Percentiles rank a stretch among this genome's conserved stretches.
These are phyloP conservation scores for Coemansia reversa DNA, from an alignment of 192 early-diverging fungal species.

Conservation along the genomic window DNA sequence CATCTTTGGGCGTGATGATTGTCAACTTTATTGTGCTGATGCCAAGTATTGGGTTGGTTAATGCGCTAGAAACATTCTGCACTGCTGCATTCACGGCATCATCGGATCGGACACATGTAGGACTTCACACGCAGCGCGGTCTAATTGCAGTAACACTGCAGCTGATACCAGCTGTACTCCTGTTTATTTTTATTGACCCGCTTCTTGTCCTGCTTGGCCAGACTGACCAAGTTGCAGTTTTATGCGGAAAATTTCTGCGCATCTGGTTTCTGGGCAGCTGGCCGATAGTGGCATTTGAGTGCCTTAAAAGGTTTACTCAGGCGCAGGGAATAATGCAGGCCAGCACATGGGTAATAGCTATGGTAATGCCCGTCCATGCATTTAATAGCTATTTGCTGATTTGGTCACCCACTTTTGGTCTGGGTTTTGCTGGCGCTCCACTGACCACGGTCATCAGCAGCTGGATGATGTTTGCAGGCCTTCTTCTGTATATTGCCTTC, in stretches of 20 bases:
- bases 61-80: slow-evolving; percentile 48
- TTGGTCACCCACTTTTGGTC: slow-evolving; percentile 43
- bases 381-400: slow-evolving; percentile 32
- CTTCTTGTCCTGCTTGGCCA: slow-evolving; percentile 75
- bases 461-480: slow-evolving; percentile 58
- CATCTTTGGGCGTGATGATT: slow-evolving; percentile 68
- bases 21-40: slow-evolving; percentile 65
- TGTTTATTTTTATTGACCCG: slow-evolving; percentile 44
- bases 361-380: slow-evolving; percentile 31
- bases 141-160: slow-evolving; percentile 33
- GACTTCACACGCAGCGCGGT: slow-evolving; percentile 44
- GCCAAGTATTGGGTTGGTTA: slow-evolving; percentile 62
- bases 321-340: slow-evolving; percentile 91
- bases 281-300: slow-evolving; percentile 77
- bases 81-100: slow-evolving; percentile 38
- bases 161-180: slow-evolving; percentile 13
- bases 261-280: slow-evolving; percentile 69
- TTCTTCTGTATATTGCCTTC: slow-evolving; percentile 56
- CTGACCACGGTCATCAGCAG: slow-evolving; percentile 63
- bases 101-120: slow-evolving; percentile 31
- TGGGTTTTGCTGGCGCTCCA: slow-evolving; percentile 73
- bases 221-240: slow-evolving; percentile 62
- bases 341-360: slow-evolving; percentile 29
- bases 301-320: slow-evolving; percentile 78
- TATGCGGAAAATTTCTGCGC: slow-evolving; percentile 66